phyloP scores from a whole-genome alignment of 176 grass and related monocot species.

The Carex littledalei region DNA sequence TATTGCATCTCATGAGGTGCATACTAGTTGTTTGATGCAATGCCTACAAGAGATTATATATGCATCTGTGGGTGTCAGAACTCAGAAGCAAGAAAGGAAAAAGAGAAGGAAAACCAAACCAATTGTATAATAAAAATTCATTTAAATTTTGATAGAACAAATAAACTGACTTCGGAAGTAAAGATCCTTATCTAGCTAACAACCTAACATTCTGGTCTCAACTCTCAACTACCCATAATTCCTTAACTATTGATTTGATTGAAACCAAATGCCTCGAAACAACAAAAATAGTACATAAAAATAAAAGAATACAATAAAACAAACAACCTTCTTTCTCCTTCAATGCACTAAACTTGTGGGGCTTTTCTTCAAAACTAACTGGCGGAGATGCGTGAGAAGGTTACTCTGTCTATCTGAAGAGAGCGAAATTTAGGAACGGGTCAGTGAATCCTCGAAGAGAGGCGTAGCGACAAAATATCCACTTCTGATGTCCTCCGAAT shows the following conservation, averaged over 20 bases:
- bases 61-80: not conserved
- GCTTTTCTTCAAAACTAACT: not conserved
- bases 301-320: not conserved
- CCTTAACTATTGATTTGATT: not conserved
- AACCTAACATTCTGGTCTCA: too few species aligned
- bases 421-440: not conserved
- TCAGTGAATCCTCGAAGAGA: not conserved
- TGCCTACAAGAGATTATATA: not conserved
- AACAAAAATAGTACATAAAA: not conserved
- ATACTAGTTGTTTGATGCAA: not conserved
- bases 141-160: not conserved
- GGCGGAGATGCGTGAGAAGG: not conserved
- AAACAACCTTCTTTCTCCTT: not conserved
- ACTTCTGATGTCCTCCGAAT: not conserved
- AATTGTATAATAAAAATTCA: not conserved
- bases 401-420: not conserved
- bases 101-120: not conserved
- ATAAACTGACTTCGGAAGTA: too few species aligned
- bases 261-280: not conserved
- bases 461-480: not conserved
- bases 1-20: not conserved
- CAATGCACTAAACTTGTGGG: not conserved
- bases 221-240: not conserved
- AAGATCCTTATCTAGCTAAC: too few species aligned
- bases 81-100: not conserved